Conservation (phyloP, 352 stramenopile genomes). For the Globisporangium cystogenes region DNA sequence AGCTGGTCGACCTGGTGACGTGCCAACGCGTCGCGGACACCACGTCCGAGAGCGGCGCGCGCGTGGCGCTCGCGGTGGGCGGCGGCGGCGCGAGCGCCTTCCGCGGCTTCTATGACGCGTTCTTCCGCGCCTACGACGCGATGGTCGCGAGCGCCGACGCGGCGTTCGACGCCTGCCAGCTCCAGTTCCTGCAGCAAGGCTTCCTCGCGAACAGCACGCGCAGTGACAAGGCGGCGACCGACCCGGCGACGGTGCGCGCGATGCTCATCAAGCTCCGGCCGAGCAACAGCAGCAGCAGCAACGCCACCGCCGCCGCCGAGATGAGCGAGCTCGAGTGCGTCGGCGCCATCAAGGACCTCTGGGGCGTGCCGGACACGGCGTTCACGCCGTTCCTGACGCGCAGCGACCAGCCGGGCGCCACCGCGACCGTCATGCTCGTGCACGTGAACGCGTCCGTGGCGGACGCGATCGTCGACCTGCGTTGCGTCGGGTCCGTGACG, state of each 20-base stretch:
- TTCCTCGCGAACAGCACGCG: constrained; percentile 36
- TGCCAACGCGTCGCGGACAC: constrained; percentile 19
- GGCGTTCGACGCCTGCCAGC: constrained; percentile 51
- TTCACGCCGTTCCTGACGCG: constrained; percentile 68
- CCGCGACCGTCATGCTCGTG: constrained; percentile 49
- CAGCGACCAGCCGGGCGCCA: constrained; percentile 35
- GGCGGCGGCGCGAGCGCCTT: constrained; percentile 39
- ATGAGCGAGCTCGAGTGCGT: constrained; percentile 37
- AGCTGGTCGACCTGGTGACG: constrained; percentile 43
- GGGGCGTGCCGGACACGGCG: constrained; percentile 31
- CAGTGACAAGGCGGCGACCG: constrained; percentile 7
- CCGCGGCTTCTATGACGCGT: constrained; percentile 44
- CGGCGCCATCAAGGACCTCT: constrained; percentile 32
- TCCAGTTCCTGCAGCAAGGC: constrained; percentile 61
- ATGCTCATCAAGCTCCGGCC: constrained; percentile 51
- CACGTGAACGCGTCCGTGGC: constrained; percentile 39
- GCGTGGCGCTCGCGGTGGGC: constrained; percentile 42
- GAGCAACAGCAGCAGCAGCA: constrained; percentile 1
- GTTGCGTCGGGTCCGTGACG: constrained; percentile 47
- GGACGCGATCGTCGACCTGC: constrained; percentile 36
- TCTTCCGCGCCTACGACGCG: constrained; percentile 53
- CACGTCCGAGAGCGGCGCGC: constrained; percentile 16
- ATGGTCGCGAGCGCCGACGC: constrained; percentile 49
- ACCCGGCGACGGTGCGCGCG: constrained; percentile 26
- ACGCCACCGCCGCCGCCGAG: background rate